A percentile compares a stretch with the other conserved stretches of the same genome.
These are phyloP conservation scores for Neurospora sp. DNA, from an alignment of 495 filamentous ascomycete species.

Conservation along the genomic window DNA sequence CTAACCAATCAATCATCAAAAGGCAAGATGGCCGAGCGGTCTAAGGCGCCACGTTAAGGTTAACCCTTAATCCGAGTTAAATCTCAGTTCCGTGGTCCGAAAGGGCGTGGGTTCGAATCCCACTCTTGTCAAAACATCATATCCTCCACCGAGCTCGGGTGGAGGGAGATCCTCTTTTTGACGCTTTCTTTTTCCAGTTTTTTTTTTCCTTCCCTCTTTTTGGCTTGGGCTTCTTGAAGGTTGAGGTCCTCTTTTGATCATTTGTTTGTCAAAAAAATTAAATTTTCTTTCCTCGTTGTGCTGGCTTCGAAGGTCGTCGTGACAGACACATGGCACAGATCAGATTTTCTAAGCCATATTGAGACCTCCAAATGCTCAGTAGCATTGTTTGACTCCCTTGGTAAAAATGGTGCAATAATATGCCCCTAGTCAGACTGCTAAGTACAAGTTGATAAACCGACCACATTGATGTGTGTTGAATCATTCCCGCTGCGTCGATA, in stretches of 20 bases:
- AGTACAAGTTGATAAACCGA: neutral
- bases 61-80: neutral
- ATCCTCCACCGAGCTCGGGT: neutral
- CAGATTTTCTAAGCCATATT: neutral
- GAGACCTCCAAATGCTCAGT: neutral
- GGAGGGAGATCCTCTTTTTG: neutral
- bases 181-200: neutral
- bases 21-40: neutral
- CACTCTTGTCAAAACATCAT: conserved; percentile 16
- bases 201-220: neutral
- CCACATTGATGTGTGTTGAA: neutral
- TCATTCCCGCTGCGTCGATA: neutral
- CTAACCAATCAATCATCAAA: neutral
- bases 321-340: neutral
- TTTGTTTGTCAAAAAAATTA: no score
- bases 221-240: neutral
- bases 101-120: conserved; percentile 29
- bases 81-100: conserved; percentile 16
- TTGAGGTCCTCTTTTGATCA: no score
- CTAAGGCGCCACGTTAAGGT: neutral
- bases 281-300: neutral
- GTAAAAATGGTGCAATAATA: neutral
- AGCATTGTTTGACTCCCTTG: neutral
- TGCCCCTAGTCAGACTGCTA: neutral
- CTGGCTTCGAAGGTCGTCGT: neutral